Base-by-base conservation (phyloP, 2,329 filamentous ascomycete genomes). In the Clonostachys chloroleuca region DNA sequence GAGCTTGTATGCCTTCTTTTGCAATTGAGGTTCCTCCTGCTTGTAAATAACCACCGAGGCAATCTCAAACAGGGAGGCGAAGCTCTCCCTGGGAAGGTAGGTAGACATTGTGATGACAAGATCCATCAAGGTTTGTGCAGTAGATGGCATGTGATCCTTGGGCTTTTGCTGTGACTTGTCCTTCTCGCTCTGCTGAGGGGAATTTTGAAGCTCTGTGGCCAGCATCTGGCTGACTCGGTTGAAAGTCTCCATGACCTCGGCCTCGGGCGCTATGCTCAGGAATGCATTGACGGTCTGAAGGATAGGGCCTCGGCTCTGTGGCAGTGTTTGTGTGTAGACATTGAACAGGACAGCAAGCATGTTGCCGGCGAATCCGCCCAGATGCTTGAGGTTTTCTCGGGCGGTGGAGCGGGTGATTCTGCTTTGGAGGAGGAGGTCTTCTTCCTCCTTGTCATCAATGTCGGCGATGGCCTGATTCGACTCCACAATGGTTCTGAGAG, bases 1-100 rank as follows among this genome's bases (percentile, higher is more conserved):
- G 45, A 99, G 80, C 73, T 97, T 97, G 75, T 99, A 99, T 0
- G 94, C 92, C 70, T 99, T 99, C 81, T 99, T 99, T 66, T 97
- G 92, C 35, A 99, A 74, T 65, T 97, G 92, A 10, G 92, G 87
- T 61, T 97, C 92, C 36, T 88, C 80, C 47, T 87, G 78, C 60
- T 86, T 89, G 63, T 86, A 84, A 55, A 97, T 85, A 48, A 96
- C 86, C 24, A 89, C 78, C 0, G 88, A 78, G 1, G 92, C 89
- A 61, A 97, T 92, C 56, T 85, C 85, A 69, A 99, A 97, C 3
- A 99, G 80, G 6, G 86, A 79, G 16, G 80, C 76, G 55, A 95
- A 96, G 66, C 89, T 95, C 46, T 92, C 84, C 37, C 91, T 78
- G 2, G 94, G 92, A 8, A 99, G 80, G 61, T 99, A 96, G 14